Conservation (phyloP, 2,329 filamentous ascomycete genomes). For the Furcasterigmium furcatum region DNA sequence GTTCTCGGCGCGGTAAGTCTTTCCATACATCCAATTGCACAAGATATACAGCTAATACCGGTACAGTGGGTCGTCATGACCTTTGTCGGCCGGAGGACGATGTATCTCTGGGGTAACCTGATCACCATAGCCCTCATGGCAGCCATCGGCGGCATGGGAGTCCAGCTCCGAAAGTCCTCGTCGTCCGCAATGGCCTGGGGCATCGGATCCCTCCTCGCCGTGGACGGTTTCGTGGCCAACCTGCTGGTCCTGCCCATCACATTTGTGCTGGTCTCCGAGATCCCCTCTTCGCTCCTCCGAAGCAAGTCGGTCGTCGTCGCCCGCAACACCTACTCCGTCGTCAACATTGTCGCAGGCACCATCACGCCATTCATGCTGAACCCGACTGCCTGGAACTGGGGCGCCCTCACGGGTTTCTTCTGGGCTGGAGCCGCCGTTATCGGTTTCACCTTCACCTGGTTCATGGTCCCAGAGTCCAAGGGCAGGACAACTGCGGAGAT, state of each 20-base stretch:
- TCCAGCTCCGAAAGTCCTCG: constrained; percentile 19
- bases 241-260: constrained; percentile 32
- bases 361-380: constrained; percentile 13
- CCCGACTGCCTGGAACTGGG: constrained; percentile 13
- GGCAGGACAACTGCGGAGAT: constrained; percentile 14
- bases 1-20: constrained; percentile 38
- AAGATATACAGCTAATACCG: too few species aligned
- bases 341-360: constrained; percentile 12
- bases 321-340: constrained; percentile 9
- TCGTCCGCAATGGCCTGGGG: constrained; percentile 21
- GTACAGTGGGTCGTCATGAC: constrained; percentile 37
- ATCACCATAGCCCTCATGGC: constrained; percentile 32
- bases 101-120: constrained; percentile 37
- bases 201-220: constrained; percentile 30
- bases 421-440: constrained; percentile 11
- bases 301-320: constrained; percentile 15
- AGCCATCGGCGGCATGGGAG: constrained; percentile 26
- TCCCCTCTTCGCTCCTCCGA: constrained; percentile 16
- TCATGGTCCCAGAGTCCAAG: constrained; percentile 17
- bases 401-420: constrained; percentile 11
- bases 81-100: constrained; percentile 33
- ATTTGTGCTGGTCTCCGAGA: constrained; percentile 41
- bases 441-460: constrained; percentile 14
- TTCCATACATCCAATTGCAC: too few species aligned
- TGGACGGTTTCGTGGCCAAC: constrained; percentile 37